Evolutionary conservation across 202 grass and related monocot genomes (phyloP), one percentile per base, ranked within the genome.

Genomic region (Eragrostis tef): DNA sequence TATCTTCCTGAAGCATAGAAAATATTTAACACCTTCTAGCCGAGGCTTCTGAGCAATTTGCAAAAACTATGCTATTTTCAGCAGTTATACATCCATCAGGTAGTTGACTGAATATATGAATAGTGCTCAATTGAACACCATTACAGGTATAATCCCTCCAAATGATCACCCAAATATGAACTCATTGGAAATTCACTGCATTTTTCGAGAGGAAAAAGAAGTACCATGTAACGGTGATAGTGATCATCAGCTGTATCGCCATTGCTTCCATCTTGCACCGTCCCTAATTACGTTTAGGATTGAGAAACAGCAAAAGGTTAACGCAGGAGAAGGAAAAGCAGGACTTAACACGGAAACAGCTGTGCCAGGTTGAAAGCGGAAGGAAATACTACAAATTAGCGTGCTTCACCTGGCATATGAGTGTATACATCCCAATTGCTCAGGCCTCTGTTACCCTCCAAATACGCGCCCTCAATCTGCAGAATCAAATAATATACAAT

Each of bases 401-500:
- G 34, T 60, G 56, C 9, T 9, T 77, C 29, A 93, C 88, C 88
- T 80, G 15, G 44, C 45, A 4, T 71, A 47, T 59, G 56, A 8
- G 21, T 12, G 11, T 72, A 93, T 5, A 89, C 74, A 86, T 97
- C 93, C 93, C 90, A 93, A 79, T 89, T 97, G 84, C 86, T 97
- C 9, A 78, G 51, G 63, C 90, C 81, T 87, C 74, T 97, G 52
- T 87, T 85, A 47, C 74, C 90, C 79, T 97, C 90, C n/a, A 89
- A 42, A 52, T 97, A 91, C 34, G 72, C 90, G n/a, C 86, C 93
- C 83, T 97, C 93, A 67, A 93, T 86, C 90, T 97, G 48, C 34
- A 39, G 34, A 62, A 85, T 36, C 34, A 39, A 39, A 39, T 39
- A 39, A 31, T 31, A 31, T 31, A 31, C 29, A 31, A 31, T 39